Percentiles rank a stretch among this genome's conserved stretches.
Conservation (phyloP, 208 protist species). For the Trypanosoma boissoni region DNA sequence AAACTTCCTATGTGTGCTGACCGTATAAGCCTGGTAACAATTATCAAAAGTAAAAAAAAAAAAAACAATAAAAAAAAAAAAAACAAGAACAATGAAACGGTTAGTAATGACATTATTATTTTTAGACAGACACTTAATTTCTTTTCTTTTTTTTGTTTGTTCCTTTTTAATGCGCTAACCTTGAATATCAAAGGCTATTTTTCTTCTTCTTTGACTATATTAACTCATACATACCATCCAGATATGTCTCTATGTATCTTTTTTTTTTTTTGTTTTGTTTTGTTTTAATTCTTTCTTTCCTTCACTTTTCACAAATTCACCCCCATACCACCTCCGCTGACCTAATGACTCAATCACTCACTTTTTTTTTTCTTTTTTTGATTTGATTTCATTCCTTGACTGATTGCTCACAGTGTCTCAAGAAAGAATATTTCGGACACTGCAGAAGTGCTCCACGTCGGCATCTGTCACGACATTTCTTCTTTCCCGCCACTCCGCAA, state of each 20-base stretch:
- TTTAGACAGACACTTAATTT: not conserved
- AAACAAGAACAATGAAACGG: not conserved
- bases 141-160: not conserved
- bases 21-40: not conserved
- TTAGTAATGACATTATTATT: not conserved
- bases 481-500: slow-evolving; percentile 59
- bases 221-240: too few species aligned
- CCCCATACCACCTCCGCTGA: not conserved
- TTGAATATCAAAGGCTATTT: too few species aligned
- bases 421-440: slow-evolving; percentile 75
- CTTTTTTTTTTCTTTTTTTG: too few species aligned
- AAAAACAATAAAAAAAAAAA: slow-evolving; percentile 11
- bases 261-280: not conserved
- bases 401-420: too few species aligned
- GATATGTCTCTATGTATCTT: not conserved
- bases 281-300: not conserved
- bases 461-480: slow-evolving; percentile 68
- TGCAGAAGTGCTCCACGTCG: slow-evolving; percentile 59
- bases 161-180: too few species aligned
- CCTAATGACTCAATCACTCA: too few species aligned
- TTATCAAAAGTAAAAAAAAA: not conserved
- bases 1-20: not conserved
- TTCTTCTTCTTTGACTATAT: too few species aligned
- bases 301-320: not conserved
- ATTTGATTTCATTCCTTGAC: too few species aligned